These are phyloP conservation scores for Fusarium praegraminearum DNA, from an alignment of 2,329 filamentous ascomycete genomes.

Conservation along the genomic window DNA sequence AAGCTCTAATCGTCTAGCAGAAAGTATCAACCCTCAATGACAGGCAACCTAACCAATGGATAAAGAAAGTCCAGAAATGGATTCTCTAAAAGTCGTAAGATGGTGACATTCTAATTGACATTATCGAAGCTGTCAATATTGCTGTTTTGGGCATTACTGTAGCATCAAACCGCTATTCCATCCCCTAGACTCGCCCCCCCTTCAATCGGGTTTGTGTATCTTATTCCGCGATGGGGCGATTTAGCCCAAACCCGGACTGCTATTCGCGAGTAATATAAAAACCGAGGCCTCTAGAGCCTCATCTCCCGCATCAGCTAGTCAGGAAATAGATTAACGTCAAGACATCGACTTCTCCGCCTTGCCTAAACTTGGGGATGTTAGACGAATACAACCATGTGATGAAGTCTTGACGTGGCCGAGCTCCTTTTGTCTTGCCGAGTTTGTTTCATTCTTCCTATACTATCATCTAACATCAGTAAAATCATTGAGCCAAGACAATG, in stretches of 20 bases:
- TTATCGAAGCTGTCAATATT: neutral
- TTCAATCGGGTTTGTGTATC: neutral
- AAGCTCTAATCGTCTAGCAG: neutral
- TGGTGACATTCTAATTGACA: neutral
- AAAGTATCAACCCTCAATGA: neutral
- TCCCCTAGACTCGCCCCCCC: neutral
- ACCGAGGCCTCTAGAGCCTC: conserved; percentile 35
- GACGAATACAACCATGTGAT: conserved; percentile 46
- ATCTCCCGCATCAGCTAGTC: conserved; percentile 40
- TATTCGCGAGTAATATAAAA: conserved; percentile 27
- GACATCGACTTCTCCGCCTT: conserved; percentile 33
- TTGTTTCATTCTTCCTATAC: neutral
- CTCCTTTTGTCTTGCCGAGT: neutral
- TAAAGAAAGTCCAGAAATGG: neutral
- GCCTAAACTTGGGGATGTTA: conserved; percentile 46
- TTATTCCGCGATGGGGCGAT: conserved; percentile 34
- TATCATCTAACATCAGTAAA: neutral
- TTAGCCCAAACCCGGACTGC: conserved; percentile 6
- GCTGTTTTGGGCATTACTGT: neutral
- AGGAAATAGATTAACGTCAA: conserved; percentile 39
- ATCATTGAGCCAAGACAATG: neutral
- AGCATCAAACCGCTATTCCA: neutral
- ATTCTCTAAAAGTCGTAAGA: neutral
- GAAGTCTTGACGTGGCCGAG: conserved; percentile 25
- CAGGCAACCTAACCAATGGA: neutral